Percentiles rank a stretch among this genome's conserved stretches.
These are phyloP conservation scores for Rhexocercosporidium sp. DNA, from an alignment of 2,329 filamentous ascomycete genomes.

Conservation along the genomic window DNA sequence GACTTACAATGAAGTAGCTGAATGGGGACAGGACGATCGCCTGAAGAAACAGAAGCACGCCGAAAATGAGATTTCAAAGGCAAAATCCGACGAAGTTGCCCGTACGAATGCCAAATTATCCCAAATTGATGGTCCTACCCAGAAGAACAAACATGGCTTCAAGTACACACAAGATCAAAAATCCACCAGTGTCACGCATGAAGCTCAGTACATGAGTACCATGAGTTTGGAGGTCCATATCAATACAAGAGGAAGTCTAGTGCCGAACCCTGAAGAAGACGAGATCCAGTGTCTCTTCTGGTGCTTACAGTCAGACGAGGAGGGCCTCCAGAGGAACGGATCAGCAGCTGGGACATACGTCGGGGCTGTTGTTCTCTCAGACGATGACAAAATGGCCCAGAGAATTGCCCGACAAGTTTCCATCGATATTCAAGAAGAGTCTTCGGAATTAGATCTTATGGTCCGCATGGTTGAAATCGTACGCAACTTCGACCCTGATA, in stretches of 20 bases:
- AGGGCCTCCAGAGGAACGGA: slow-evolving; percentile 55
- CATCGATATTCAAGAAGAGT: slow-evolving; percentile 74
- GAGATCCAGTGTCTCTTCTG: slow-evolving; percentile 90
- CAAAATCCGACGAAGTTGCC: slow-evolving; percentile 18
- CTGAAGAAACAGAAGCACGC: slow-evolving; percentile 24
- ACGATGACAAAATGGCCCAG: slow-evolving; percentile 61
- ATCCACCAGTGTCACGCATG: slow-evolving; percentile 78
- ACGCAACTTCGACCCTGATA: slow-evolving; percentile 82
- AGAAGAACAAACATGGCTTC: slow-evolving; percentile 80
- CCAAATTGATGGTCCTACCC: slow-evolving; percentile 89
- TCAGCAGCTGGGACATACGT: slow-evolving; percentile 57
- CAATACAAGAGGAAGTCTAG: slow-evolving; percentile 79
- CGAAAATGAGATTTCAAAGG: not conserved
- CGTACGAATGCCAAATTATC: slow-evolving; percentile 58
- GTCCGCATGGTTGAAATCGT: slow-evolving; percentile 88
- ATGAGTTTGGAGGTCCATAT: slow-evolving; percentile 95
- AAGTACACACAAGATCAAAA: slow-evolving; percentile 82
- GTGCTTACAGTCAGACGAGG: slow-evolving; percentile 80
- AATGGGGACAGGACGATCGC: slow-evolving; percentile 63
- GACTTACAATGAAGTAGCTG: slow-evolving; percentile 67
- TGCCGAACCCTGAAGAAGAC: slow-evolving; percentile 90
- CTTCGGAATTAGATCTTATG: slow-evolving; percentile 82
- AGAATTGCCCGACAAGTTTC: slow-evolving; percentile 66
- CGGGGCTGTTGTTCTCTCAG: slow-evolving; percentile 76
- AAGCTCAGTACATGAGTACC: slow-evolving; percentile 92